Evolutionary conservation across 2,329 filamentous ascomycete species (phyloP), one percentile per base, ranked within the genome.

Genomic region (Ophiocordyceps camponoti-saundersi): DNA sequence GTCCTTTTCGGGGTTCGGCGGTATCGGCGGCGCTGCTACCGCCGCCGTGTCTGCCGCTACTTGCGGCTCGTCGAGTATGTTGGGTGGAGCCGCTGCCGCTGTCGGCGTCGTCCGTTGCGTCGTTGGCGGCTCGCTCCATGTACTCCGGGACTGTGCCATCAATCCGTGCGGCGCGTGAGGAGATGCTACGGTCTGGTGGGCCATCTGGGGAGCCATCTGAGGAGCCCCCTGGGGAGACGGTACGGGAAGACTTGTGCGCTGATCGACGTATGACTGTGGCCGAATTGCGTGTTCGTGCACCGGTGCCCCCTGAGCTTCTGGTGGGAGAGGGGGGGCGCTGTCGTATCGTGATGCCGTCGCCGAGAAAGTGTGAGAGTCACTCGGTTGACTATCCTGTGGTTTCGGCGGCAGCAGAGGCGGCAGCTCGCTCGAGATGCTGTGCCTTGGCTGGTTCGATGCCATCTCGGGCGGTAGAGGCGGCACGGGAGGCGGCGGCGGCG

Each of bases 1-100:
- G 61, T 96, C 88, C 60, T 95, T 95, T 64, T 96, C 87, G 0
- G 92, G 92, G 57, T 98, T 98, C 0, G 88, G 89, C 0, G 92
- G 90, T 30, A 95, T 87, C 0, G 90, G 89, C 0, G 92, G 90
- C 1, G 87, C 78, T 6, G 82, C 72, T 8, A 79, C 59, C 21
- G 72, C 66, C 21, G 72, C 66, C 0, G 68, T 65, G 4, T 66
- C 61, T 1, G 68, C 63, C 2, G 75, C 69, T 13, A 74, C 65
- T 16, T 67, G 55, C 22, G 77, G 61, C 11, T 75, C 73, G 50
- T 79, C 75, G 54, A 80, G 69, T 23, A 66, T 54, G 56, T 80
- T 74, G 2, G 65, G 73, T 23, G 62, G 71, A 16, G 50, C 46
- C 18, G 51, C 46, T 22, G 50, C 16, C 30, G 15, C 30, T 4